These are phyloP conservation scores for Pachysandra terminalis DNA, from an alignment of 164 flowering plant species.

Conservation along the genomic window DNA sequence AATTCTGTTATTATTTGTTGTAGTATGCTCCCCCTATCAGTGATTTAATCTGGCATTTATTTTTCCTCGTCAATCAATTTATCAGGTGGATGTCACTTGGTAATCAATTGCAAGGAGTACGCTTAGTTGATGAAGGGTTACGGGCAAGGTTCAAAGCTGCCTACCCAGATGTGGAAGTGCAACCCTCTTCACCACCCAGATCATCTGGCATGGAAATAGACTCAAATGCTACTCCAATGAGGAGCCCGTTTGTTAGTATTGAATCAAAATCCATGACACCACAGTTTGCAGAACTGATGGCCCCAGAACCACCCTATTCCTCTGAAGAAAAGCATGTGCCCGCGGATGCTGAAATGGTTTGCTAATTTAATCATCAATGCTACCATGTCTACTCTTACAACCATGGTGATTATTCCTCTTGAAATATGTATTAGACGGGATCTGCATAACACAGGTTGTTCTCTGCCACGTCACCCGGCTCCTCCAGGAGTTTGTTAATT, in stretches of 20 bases:
- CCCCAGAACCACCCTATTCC: slow-evolving; percentile 33
- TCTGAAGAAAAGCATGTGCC: slow-evolving; percentile 43
- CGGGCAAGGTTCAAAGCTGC: slow-evolving; percentile 97
- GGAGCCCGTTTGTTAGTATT: slow-evolving; percentile 46
- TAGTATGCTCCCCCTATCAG: too few relatives aligned
- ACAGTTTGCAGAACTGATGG: slow-evolving; percentile 35
- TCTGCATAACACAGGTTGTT: too few relatives aligned
- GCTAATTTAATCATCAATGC: slow-evolving; percentile 16
- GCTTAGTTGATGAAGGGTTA: slow-evolving; percentile 90
- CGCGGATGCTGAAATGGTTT: slow-evolving; percentile 45
- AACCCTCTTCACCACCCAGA: slow-evolving; percentile 88
- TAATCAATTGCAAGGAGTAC: slow-evolving; percentile 78
- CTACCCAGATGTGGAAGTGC: slow-evolving; percentile 92
- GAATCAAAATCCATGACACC: slow-evolving; percentile 34
- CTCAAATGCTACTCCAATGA: slow-evolving; percentile 37
- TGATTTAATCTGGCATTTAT: not conserved
- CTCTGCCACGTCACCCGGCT: too few relatives aligned
- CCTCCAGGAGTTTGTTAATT: too few relatives aligned
- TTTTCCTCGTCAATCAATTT: not conserved
- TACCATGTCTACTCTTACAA: not conserved
- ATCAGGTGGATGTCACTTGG: slow-evolving; percentile 97
- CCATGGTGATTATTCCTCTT: not conserved
- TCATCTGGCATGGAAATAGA: slow-evolving; percentile 75
- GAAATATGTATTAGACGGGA: too few relatives aligned
- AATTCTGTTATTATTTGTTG: too few relatives aligned